Conservation (phyloP, 2,329 filamentous ascomycete species). For the Drechslerella dactyloides region DNA sequence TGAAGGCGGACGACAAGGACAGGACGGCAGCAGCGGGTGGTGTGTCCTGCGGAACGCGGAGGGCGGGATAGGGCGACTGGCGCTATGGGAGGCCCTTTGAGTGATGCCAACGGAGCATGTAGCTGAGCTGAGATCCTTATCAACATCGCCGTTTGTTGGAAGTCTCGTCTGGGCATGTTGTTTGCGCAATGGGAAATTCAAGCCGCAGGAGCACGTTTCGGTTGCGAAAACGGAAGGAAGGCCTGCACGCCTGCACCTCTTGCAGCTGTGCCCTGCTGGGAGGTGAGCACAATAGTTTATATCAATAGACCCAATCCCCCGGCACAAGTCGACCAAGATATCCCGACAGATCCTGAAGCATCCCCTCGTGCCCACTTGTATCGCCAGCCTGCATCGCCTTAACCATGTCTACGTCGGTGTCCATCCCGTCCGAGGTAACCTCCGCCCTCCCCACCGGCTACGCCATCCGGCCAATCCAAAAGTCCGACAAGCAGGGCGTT, state of each 20-base stretch:
- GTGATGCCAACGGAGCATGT: neutral
- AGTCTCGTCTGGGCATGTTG: neutral
- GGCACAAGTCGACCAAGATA: too few relatives aligned
- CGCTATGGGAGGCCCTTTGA: constrained; percentile 28
- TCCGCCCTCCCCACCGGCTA: constrained; percentile 79
- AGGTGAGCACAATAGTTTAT: too few relatives aligned
- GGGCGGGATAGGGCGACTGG: constrained; percentile 11
- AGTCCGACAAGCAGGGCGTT: constrained; percentile 78
- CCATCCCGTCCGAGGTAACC: constrained; percentile 68
- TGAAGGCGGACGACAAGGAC: neutral
- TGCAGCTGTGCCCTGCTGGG: too few relatives aligned
- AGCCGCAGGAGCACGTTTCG: too few relatives aligned
- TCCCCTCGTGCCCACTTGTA: neutral
- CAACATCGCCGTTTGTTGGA: neutral
- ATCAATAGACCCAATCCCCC: too few relatives aligned
- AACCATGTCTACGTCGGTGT: constrained; percentile 22
- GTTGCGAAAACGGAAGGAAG: too few relatives aligned
- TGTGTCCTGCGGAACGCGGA: constrained; percentile 25
- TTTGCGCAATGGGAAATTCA: neutral
- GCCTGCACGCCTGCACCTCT: too few relatives aligned
- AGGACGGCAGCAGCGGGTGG: constrained; percentile 10
- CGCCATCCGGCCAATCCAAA: constrained; percentile 77
- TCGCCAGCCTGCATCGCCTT: neutral
- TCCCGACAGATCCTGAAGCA: neutral
- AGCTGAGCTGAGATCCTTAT: neutral